Conservation (phyloP, 2,329 filamentous ascomycete species). For the Microdochium bolleyi region DNA sequence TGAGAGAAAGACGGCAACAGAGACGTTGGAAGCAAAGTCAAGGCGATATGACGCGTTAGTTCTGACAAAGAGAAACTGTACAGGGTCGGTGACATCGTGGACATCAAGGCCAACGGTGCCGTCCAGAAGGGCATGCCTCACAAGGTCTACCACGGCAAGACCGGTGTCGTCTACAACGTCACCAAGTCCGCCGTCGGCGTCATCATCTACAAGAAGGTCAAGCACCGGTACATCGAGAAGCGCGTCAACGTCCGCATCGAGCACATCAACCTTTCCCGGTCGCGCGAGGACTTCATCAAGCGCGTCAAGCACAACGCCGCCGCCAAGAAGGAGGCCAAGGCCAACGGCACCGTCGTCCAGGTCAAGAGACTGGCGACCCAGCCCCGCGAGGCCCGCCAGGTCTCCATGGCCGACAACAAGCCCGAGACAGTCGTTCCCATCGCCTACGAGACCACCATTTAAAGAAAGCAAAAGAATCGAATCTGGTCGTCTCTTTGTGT, state of each 20-base stretch:
- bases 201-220: constrained; percentile 99
- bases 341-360: constrained; percentile 76
- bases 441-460: constrained; percentile 98
- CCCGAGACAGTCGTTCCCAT: constrained; percentile 89
- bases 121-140: constrained; percentile 98
- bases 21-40: constrained; percentile 12
- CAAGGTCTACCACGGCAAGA: constrained; percentile 99
- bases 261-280: constrained; percentile 92
- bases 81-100: constrained; percentile 96
- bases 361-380: constrained; percentile 83
- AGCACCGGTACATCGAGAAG: constrained; percentile 99
- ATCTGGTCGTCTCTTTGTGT: constrained; percentile 11
- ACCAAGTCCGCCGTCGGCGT: constrained; percentile 96
- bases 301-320: constrained; percentile 95
- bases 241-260: constrained; percentile 98
- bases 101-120: constrained; percentile 97
- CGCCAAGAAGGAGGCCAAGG: constrained; percentile 89
- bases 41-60: constrained; percentile 5
- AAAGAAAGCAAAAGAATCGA: constrained; percentile 38
- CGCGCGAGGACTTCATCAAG: constrained; percentile 91
- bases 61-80: constrained; percentile 19
- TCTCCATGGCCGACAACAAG: constrained; percentile 73
- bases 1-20: constrained; percentile 4
- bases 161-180: constrained; percentile 97
- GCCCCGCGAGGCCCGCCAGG: constrained; percentile 73